Conservation (phyloP, 768 basidiomycete species). For the Lactarius pseudohatsudake region DNA sequence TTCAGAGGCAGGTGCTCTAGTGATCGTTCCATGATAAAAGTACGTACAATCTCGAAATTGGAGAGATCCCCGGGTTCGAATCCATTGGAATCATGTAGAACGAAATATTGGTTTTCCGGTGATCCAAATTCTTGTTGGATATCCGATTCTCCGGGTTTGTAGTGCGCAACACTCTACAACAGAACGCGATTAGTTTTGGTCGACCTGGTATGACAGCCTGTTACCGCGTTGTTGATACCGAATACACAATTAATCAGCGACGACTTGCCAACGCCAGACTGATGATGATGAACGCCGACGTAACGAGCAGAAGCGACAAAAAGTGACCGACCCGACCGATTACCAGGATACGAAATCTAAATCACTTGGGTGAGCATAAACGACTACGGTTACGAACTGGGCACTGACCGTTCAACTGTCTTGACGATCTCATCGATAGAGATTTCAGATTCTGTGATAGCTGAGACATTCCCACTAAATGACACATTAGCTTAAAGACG, state of each 20-base stretch:
- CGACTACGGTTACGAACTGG: not conserved
- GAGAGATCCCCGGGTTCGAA: not conserved
- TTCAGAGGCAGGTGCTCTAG: not conserved
- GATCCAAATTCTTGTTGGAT: not conserved
- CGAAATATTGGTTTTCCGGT: not conserved
- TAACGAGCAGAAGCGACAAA: not conserved
- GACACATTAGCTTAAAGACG: not conserved
- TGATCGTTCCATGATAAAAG: no score
- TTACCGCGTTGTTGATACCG: not conserved
- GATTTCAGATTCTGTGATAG: not conserved
- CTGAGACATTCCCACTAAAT: not conserved
- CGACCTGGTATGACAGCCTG: no score
- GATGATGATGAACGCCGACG: not conserved
- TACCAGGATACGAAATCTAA: not conserved
- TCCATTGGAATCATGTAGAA: not conserved
- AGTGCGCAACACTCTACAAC: not conserved
- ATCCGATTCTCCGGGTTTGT: not conserved
- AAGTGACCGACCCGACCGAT: not conserved
- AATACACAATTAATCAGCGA: not conserved
- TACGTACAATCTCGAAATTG: not conserved
- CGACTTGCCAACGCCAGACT: conserved; percentile 1
- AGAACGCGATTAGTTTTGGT: not conserved
- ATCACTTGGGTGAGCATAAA: not conserved
- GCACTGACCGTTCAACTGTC: not conserved
- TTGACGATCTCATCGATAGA: not conserved